A percentile compares a stretch with the other conserved stretches of the same genome.
These are phyloP conservation scores for Urtica urens DNA, from an alignment of 306 rosid species.

Conservation along the genomic window DNA sequence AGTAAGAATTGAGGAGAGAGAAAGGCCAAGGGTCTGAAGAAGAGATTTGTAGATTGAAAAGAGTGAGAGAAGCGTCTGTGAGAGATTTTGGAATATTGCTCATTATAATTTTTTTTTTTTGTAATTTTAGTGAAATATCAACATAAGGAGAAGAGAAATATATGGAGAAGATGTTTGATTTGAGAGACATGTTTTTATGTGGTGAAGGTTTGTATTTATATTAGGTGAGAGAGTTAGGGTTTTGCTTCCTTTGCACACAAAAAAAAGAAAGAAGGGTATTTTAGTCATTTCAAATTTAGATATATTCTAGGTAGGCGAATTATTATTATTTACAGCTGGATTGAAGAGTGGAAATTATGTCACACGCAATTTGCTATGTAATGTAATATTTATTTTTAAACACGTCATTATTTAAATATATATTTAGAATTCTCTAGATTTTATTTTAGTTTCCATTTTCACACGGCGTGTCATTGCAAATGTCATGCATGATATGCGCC, in stretches of 20 bases:
- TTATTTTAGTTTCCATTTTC: too few relatives aligned
- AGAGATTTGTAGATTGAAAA: constrained; percentile 75
- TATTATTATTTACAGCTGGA: constrained; percentile 23
- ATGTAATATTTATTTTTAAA: neutral
- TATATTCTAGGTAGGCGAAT: constrained; percentile 4
- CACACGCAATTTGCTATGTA: neutral
- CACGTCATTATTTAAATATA: too few relatives aligned
- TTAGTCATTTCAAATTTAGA: constrained; percentile 8
- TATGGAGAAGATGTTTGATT: neutral
- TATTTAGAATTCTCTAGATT: too few relatives aligned
- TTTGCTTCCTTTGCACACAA: constrained; percentile 42
- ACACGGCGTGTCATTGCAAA: too few relatives aligned
- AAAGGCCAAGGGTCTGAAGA: constrained; percentile 94
- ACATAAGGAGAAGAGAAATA: constrained; percentile 25
- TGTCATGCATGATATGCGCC: too few relatives aligned
- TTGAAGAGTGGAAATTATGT: neutral
- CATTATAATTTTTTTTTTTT: constrained; percentile 51
- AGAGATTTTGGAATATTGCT: constrained; percentile 84
- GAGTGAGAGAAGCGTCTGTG: constrained; percentile 57
- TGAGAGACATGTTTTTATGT: constrained; percentile 19
- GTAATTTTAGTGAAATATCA: constrained; percentile 8
- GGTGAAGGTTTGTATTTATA: constrained; percentile 20
- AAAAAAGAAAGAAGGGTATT: neutral
- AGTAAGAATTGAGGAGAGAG: constrained; percentile 33
- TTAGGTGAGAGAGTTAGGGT: constrained; percentile 18